phyloP scores from a whole-genome alignment of 768 basidiomycete species.

The Russula sp. region DNA sequence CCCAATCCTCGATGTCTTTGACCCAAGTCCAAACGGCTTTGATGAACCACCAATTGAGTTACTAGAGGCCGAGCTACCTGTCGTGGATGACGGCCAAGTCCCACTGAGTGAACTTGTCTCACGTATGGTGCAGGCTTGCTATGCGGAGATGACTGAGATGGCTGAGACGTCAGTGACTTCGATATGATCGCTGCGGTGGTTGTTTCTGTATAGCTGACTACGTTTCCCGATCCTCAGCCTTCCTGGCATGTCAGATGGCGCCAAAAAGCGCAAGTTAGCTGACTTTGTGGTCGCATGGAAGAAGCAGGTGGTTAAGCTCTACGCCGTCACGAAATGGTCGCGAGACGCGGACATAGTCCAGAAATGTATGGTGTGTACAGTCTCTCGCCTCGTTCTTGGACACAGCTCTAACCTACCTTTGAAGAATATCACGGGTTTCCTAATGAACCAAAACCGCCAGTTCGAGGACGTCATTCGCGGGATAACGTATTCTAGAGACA shows the following conservation, averaged over 20 bases:
- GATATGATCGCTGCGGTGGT: not conserved
- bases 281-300: constrained; percentile 90
- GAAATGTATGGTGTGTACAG: constrained; percentile 65
- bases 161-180: constrained; percentile 70
- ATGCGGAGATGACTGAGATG: constrained; percentile 73
- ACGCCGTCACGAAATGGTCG: constrained; percentile 83
- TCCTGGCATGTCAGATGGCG: constrained; percentile 65
- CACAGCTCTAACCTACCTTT: not conserved
- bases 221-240: constrained; percentile 28
- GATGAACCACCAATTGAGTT: constrained; percentile 41
- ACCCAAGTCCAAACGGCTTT: constrained; percentile 28
- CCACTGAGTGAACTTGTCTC: constrained; percentile 67
- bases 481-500: constrained; percentile 58
- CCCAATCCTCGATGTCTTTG: constrained; percentile 15
- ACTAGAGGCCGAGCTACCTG: constrained; percentile 67
- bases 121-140: constrained; percentile 69
- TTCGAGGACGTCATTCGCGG: constrained; percentile 63
- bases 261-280: constrained; percentile 72
- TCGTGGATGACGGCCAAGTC: constrained; percentile 67
- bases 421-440: constrained; percentile 82
- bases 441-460: constrained; percentile 78
- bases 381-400: not conserved
- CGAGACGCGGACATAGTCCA: constrained; percentile 77
- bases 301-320: constrained; percentile 83
- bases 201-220: not conserved